phyloP scores from a whole-genome alignment of 164 flowering plant genomes.

The Nelumbo lutea region DNA sequence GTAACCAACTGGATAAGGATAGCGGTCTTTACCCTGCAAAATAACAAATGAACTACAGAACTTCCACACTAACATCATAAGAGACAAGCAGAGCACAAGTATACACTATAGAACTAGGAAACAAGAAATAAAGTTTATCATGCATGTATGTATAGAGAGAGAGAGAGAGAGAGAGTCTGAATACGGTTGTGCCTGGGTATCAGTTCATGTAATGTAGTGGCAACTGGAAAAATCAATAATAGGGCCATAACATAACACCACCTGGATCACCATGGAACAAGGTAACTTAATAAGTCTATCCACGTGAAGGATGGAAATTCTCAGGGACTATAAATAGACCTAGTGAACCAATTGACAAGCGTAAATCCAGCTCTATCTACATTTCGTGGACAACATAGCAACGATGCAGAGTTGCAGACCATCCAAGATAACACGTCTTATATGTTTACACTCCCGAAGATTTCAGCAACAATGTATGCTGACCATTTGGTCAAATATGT shows the following conservation, averaged over 20 bases:
- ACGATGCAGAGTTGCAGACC: neutral
- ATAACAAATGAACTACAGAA: neutral
- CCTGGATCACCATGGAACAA: neutral
- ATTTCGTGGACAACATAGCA: neutral
- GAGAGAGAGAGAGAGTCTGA: neutral
- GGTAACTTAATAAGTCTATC: neutral
- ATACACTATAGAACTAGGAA: too few species aligned
- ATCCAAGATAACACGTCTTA: neutral
- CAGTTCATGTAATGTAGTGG: neutral
- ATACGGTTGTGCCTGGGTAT: neutral
- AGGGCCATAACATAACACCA: neutral
- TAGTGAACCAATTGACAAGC: too few species aligned
- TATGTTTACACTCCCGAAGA: neutral
- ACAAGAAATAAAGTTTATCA: too few species aligned
- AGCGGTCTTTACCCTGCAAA: constrained; percentile 87
- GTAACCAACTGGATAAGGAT: constrained; percentile 93
- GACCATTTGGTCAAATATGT: too few species aligned
- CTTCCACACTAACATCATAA: neutral
- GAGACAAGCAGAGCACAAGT: neutral
- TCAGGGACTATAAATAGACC: too few species aligned
- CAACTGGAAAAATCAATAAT: neutral
- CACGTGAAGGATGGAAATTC: neutral
- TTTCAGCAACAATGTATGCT: too few species aligned
- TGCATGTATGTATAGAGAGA: too few species aligned
- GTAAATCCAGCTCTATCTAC: neutral